Conservation (phyloP, 2,329 filamentous ascomycete genomes). For the Venturia effusa region DNA sequence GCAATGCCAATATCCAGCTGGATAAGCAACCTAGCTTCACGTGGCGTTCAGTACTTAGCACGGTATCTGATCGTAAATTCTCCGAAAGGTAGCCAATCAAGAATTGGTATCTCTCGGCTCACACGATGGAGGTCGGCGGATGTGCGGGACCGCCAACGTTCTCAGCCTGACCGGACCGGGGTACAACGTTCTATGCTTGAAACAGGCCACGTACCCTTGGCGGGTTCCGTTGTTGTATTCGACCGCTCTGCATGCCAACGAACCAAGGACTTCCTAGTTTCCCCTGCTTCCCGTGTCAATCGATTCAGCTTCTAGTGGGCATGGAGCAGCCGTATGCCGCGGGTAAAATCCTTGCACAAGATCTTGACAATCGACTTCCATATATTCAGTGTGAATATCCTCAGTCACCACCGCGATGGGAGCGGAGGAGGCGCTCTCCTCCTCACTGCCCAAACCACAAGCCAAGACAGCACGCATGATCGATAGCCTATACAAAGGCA, state of each 20-base stretch:
- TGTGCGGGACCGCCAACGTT: no score
- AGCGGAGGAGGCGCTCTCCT: background rate
- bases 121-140: background rate
- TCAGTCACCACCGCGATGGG: background rate
- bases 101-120: background rate
- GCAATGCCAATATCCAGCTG: background rate
- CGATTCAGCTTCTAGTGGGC: background rate
- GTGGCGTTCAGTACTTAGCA: background rate
- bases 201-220: background rate
- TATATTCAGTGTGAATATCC: background rate
- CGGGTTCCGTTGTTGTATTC: background rate
- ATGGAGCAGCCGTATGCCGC: background rate
- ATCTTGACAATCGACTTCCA: background rate
- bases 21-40: background rate
- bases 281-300: background rate
- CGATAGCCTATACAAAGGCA: background rate
- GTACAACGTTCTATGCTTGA: background rate
- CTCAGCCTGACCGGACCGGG: background rate
- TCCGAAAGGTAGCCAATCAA: background rate
- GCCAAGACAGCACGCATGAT: background rate
- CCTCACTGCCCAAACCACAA: background rate
- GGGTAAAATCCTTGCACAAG: background rate
- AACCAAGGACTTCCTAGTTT: background rate
- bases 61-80: background rate
- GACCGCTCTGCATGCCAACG: background rate